Base-by-base conservation (phyloP, 306 rosid species). In the Prunus davidiana region DNA sequence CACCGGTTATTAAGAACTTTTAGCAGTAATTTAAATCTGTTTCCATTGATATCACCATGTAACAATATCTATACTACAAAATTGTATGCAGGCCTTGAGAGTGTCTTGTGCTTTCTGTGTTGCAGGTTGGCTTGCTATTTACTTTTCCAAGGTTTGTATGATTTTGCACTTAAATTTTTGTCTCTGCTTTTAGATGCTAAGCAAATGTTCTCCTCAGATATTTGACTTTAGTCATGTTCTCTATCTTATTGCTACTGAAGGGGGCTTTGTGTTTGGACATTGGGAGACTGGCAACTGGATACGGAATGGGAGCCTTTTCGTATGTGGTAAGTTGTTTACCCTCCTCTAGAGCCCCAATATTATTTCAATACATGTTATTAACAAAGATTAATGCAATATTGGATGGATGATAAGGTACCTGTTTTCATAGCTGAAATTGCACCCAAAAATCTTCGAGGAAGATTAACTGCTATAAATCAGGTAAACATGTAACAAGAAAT, bases 301-400 rank as follows among this genome's bases (percentile, higher is more conserved):
- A 89, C 76, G 98, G 97, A 85, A 95, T 95, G 97, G 98, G 98
- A 80, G 86, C 92, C 45, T 95, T 88, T 79, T 95, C 97, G 52
- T 95, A 81, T 38, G 97, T 92, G 90, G 98, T 94, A 65, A 43
- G 80, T 76, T 79, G 4, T 58, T 38, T 28, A 2, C 68, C 55
- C 50, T 56, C 43, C 15, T 73, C 56, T 54, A 20, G 34, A 52
- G 55, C 8, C 38, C 1, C 18, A 13, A 3, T 56, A 25, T 45
- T 51, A 14, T 66, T 52, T 75, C 57, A 13, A 46, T 30, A 8
- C 64, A 30, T 41, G 15, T 84, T 60, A 55, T 69, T 32, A 25
- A 58, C 46, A 15, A 65, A 14, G 68, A 72, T 66, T 63, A 13
- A 64, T 34, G 71, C 24, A 45, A 13, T 62, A 64, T 69, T 86